A percentile compares a stretch with the other conserved stretches of the same genome.
Evolutionary conservation across 345 rosid genomes (phyloP).

Genomic region (Arabidopsis arenosa): DNA sequence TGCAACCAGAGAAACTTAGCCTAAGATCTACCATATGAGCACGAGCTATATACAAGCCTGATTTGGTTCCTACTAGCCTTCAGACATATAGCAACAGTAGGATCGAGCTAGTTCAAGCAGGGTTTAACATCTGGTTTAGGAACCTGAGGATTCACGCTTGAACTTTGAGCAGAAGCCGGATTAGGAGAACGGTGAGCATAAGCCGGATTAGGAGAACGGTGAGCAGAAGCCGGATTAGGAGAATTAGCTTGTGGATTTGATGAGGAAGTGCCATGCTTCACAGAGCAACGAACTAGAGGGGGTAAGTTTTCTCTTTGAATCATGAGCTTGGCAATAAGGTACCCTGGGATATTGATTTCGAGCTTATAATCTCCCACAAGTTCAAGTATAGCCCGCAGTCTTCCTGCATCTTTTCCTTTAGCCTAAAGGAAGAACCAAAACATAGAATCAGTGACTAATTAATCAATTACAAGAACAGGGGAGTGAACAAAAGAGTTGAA

Average conservation of each 20-base stretch:
- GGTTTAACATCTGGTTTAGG: conserved; percentile 18
- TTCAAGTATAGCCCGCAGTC: conserved; percentile 34
- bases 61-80: background rate
- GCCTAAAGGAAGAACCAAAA: conserved; percentile 17
- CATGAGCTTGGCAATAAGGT: conserved; percentile 35
- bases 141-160: conserved; percentile 2
- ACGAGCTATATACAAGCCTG: background rate
- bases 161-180: background rate
- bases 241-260: conserved; percentile 6
- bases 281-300: conserved; percentile 18
- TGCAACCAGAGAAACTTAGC: conserved; percentile 9
- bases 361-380: conserved; percentile 30
- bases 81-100: background rate
- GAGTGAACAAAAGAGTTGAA: conserved; percentile 14
- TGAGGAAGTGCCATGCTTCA: background rate
- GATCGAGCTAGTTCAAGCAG: background rate
- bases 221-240: background rate
- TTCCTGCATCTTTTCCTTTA: conserved; percentile 28
- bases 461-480: conserved; percentile 9
- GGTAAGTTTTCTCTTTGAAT: conserved; percentile 26
- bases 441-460: background rate
- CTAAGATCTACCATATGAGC: background rate
- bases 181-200: background rate
- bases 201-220: background rate
- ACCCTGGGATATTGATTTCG: conserved; percentile 23